Conservation (phyloP, 805 yeast genomes). For the Pichia scutulata region DNA sequence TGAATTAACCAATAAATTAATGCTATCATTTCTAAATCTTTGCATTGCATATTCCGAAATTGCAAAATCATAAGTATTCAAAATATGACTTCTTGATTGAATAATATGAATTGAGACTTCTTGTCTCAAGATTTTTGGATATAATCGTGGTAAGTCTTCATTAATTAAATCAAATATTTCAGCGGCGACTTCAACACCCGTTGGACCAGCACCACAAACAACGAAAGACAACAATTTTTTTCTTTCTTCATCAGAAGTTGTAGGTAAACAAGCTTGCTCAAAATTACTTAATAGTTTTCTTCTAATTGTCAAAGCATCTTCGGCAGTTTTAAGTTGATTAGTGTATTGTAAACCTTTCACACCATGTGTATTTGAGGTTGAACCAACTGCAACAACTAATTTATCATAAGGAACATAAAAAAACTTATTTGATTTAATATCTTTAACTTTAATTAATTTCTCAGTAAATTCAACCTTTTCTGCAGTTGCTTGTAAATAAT, state of each 20-base stretch:
- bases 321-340: constrained; percentile 79
- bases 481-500: constrained; percentile 85
- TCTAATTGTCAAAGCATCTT: constrained; percentile 80
- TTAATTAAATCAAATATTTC: constrained; percentile 90
- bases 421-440: constrained; percentile 34
- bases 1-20: constrained; percentile 71
- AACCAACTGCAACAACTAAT: constrained; percentile 88
- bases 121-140: constrained; percentile 65
- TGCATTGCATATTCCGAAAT: constrained; percentile 73
- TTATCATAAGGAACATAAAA: constrained; percentile 63
- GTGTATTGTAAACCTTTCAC: constrained; percentile 93
- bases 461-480: constrained; percentile 66
- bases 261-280: constrained; percentile 78
- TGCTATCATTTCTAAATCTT: constrained; percentile 57
- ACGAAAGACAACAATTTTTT: constrained; percentile 78
- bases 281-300: constrained; percentile 74
- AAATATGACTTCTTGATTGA: constrained; percentile 86
- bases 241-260: constrained; percentile 64
- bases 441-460: constrained; percentile 56
- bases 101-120: constrained; percentile 80
- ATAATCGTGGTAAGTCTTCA: constrained; percentile 83
- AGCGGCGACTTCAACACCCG: constrained; percentile 97
- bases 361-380: constrained; percentile 89
- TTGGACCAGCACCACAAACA: constrained; percentile 97
- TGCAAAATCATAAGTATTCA: constrained; percentile 62